Evolutionary conservation across 2,329 filamentous ascomycete genomes (phyloP).

Genomic region (Calonectria pseudoturangicola): DNA sequence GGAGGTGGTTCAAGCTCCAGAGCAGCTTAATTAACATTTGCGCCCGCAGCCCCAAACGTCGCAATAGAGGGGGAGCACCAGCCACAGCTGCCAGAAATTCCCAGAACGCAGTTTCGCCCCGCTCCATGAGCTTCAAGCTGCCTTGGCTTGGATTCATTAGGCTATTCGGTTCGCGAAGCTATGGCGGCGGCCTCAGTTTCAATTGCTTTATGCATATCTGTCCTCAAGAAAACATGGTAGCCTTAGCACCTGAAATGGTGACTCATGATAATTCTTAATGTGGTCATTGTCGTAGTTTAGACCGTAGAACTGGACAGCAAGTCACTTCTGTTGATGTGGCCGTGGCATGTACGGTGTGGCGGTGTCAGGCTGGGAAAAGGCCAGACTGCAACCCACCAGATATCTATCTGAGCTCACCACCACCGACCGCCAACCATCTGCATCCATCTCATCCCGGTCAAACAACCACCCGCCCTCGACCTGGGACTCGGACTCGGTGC

Average conservation of each 20-base stretch:
- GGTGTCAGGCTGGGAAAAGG: slow-evolving; percentile 55
- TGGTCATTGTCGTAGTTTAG: slow-evolving; percentile 42
- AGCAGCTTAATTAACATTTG: slow-evolving; percentile 23
- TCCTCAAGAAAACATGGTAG: neutral
- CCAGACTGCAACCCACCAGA: slow-evolving; percentile 49
- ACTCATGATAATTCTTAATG: slow-evolving; percentile 16
- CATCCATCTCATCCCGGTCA: slow-evolving; percentile 49
- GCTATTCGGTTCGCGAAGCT: slow-evolving; percentile 1
- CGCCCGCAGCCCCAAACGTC: slow-evolving; percentile 10
- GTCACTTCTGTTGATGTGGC: slow-evolving; percentile 53
- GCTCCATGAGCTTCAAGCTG: slow-evolving; percentile 5
- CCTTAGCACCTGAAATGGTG: neutral
- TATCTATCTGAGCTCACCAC: slow-evolving; percentile 48
- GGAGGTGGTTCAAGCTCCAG: slow-evolving; percentile 9
- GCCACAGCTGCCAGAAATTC: slow-evolving; percentile 27
- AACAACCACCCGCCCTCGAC: slow-evolving; percentile 45
- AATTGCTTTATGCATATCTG: slow-evolving; percentile 14
- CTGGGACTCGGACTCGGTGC: slow-evolving; percentile 50
- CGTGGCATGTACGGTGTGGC: slow-evolving; percentile 47
- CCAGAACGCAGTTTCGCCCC: slow-evolving; percentile 5
- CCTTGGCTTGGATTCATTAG: slow-evolving; percentile 1
- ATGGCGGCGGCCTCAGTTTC: slow-evolving; percentile 16
- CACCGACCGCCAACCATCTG: slow-evolving; percentile 46
- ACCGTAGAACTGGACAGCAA: slow-evolving; percentile 34
- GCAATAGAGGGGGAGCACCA: slow-evolving; percentile 8